Evolutionary conservation across 2,329 filamentous ascomycete genomes (phyloP).

Genomic region (Penicillium rolfsii): DNA sequence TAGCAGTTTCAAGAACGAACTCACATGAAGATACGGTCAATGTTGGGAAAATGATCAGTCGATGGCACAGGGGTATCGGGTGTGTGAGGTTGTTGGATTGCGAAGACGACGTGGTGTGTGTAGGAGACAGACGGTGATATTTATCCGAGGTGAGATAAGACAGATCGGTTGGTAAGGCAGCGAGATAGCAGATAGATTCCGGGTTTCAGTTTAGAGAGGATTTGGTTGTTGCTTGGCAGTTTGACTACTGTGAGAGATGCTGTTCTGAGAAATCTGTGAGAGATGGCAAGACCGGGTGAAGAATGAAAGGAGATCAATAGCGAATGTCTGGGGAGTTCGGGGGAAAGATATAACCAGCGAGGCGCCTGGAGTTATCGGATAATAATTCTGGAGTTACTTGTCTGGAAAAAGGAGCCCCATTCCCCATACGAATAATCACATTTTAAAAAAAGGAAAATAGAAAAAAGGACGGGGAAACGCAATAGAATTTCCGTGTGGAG

Average conservation of each 20-base stretch:
- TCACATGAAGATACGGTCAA: constrained; percentile 15
- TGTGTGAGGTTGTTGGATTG: not conserved
- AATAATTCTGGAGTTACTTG: not conserved
- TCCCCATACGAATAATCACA: not conserved
- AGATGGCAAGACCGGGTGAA: not conserved
- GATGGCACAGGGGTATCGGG: not conserved
- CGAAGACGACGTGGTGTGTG: not conserved
- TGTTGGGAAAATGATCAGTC: not conserved
- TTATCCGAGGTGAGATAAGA: not conserved
- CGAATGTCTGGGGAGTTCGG: not conserved
- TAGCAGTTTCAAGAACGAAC: constrained; percentile 5
- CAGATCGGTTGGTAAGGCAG: not conserved
- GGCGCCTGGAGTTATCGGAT: constrained; percentile 2
- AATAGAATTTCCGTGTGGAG: constrained; percentile 21
- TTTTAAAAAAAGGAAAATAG: not conserved
- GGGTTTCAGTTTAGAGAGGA: not conserved
- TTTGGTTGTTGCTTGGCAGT: not conserved
- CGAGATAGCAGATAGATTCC: not conserved
- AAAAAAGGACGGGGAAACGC: not conserved
- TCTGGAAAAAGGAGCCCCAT: not conserved
- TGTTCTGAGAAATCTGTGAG: not conserved
- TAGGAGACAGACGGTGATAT: not conserved
- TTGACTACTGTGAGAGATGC: not conserved
- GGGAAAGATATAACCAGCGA: constrained; percentile 8
- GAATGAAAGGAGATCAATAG: not conserved